These are phyloP conservation scores for Dioscorea dumetorum DNA, from an alignment of 106 monocot species.

Conservation along the genomic window DNA sequence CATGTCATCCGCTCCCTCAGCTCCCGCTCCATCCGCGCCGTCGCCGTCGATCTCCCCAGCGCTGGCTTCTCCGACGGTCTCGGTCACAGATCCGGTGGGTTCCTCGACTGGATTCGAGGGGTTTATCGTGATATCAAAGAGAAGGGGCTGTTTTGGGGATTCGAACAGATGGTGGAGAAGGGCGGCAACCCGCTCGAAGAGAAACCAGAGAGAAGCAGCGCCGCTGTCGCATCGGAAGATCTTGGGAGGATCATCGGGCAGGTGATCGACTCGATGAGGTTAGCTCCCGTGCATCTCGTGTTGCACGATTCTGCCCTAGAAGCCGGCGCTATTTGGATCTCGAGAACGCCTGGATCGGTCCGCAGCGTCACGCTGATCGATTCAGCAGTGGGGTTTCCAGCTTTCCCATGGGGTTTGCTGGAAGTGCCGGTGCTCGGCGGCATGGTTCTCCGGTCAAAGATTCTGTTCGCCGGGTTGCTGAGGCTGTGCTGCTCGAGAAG, in stretches of 20 bases:
- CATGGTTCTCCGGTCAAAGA: conserved; percentile 33
- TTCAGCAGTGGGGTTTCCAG: conserved; percentile 29
- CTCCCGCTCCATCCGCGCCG: conserved; percentile 31
- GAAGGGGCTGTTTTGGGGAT: conserved; percentile 73
- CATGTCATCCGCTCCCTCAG: conserved; percentile 28
- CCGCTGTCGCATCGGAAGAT: conserved; percentile 10
- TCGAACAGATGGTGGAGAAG: conserved; percentile 57
- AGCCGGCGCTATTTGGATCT: conserved; percentile 24
- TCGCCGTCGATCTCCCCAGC: conserved; percentile 77
- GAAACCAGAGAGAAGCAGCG: background rate
- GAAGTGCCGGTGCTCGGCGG: conserved; percentile 42
- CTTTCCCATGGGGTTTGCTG: conserved; percentile 61
- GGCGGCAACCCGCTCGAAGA: conserved; percentile 35
- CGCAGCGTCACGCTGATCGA: conserved; percentile 63
- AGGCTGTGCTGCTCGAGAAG: conserved; percentile 65
- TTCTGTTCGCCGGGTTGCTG: conserved; percentile 44
- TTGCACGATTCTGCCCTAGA: conserved; percentile 67
- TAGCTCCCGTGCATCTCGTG: conserved; percentile 64
- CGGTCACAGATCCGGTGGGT: conserved; percentile 1
- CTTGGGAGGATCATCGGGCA: conserved; percentile 24
- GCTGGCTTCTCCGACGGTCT: conserved; percentile 58
- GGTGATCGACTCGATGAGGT: conserved; percentile 37
- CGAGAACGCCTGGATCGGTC: conserved; percentile 20
- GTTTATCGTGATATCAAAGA: conserved; percentile 41
- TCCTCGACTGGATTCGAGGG: conserved; percentile 11